Base-by-base conservation (phyloP, 164 flowering plant genomes). In the Brasenia schreberi region DNA sequence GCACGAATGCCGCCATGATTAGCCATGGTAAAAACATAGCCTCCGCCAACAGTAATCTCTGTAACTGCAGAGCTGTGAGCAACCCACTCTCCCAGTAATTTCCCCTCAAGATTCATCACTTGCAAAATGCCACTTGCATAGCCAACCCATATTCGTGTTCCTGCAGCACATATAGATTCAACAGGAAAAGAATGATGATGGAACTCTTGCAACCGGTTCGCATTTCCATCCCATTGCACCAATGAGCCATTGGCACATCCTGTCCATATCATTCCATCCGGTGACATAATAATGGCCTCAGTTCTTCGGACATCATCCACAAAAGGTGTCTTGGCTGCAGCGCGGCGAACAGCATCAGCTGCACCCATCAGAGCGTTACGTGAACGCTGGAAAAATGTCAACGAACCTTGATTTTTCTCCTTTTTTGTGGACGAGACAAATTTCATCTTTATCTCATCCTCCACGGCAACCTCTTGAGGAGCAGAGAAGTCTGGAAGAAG, bases 321-420 rank as follows among this genome's bases (percentile, higher is more conserved):
- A 71, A 85, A 88, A 39, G 85, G 70, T 3, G 88, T 83, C 67
- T 88, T 90, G 2, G 80, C 76, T 44, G 99, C 97, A 73, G 79
- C 99, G 67, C 97, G 79, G 9, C 99, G 90, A 43, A 95, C 97
- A 69, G 96, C 99, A 78, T 88, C 99, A 59, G 97, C 99, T 45
- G 99, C 99, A 78, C 97, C 99, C 80, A 90, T 81, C 70, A 95
- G 80, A 72, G 97, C 99, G 78, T 87, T 95, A 9, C 99, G 88
- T 19, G 99, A 95, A 12, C 98, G 83, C 69, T 88, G 96, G 66
- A 95, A 77, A 71, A 95, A 90, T 59, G 71, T 77, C 49, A 77
- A 19, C 19, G 77, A 6, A 49, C 87, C 84, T 64, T 77, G 85
- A 5, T 88, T 33, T 63, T 88, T 95, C 71, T 95, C 99, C 81